Evolutionary conservation across 352 stramenopile species (phyloP).

Genomic region (Pythium insidiosum): DNA sequence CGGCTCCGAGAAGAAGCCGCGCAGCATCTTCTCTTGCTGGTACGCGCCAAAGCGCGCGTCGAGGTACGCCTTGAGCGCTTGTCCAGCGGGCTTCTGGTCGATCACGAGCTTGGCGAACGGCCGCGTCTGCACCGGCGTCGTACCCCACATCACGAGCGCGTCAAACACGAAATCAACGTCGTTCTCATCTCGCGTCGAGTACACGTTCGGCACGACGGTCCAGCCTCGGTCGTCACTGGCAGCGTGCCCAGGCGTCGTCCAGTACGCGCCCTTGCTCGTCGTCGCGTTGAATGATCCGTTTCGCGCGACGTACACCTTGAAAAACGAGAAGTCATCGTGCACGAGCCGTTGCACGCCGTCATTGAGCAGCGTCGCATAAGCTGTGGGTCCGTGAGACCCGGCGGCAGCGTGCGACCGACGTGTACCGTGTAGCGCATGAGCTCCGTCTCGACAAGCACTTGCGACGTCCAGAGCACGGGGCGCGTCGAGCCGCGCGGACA

Average conservation of each 20-base stretch:
- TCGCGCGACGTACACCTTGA: constrained; percentile 9
- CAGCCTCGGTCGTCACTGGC: neutral
- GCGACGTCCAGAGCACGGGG: constrained; percentile 1
- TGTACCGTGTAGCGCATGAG: too few species aligned
- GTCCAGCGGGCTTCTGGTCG: neutral
- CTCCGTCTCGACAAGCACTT: constrained; percentile 1
- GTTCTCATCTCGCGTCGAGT: neutral
- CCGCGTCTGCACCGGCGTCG: neutral
- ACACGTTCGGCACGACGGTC: neutral
- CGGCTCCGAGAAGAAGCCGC: constrained; percentile 4
- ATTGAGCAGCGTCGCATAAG: neutral
- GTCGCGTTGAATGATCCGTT: constrained; percentile 5
- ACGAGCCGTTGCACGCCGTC: neutral
- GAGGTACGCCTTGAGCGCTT: constrained; percentile 1
- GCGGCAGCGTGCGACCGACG: neutral
- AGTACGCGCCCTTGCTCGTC: constrained; percentile 2
- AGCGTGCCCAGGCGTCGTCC: neutral
- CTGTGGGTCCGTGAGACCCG: neutral
- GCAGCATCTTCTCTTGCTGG: constrained; percentile 1
- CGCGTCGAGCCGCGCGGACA: neutral
- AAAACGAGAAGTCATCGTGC: neutral
- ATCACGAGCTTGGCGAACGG: constrained; percentile 4
- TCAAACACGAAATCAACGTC: neutral
- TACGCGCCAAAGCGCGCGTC: neutral
- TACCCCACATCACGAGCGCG: constrained; percentile 7